Base-by-base conservation (phyloP, 1,139 yeast genomes). In the Taphrina deformans region DNA sequence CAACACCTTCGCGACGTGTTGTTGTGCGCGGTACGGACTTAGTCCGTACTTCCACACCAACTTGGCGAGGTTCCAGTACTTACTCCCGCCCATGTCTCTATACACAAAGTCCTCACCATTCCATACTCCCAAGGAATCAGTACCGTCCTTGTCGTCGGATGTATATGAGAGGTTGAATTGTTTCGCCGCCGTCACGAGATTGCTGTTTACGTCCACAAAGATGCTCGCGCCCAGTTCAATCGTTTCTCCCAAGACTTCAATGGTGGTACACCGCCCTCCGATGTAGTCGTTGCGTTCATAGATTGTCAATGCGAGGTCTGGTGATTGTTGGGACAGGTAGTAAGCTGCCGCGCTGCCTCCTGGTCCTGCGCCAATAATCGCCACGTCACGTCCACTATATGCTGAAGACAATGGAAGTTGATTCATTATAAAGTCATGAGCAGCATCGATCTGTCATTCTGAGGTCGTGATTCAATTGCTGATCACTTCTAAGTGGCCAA, bases 361-460 rank as follows among this genome's bases (percentile, higher is more conserved):
- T 1, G 83, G 78, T 1, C 83, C 83, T 0, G 82, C 81, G 2
- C 83, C 83, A 38, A 79, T 74, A 40, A 79, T 75, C 0, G 81
- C 82, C 6, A 79, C 46, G 14, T 10, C 41, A 2, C 6, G 41
- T 2, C 14, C 41, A n/a, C n/a, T 7, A n/a, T 12, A n/a, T n/a
- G 41, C 3, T 38, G 41, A 38, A 2, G 41, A 38, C 6, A 38
- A 14, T 38, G 41, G 41, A 38, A 38, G n/a, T n/a, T 38, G 41
- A 14, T 7, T 9, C 41, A 38, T 38, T n/a, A n/a, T n/a, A n/a
- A n/a, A n/a, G n/a, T n/a, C n/a, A n/a, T n/a, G n/a, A n/a, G n/a
- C n/a, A n/a, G n/a, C n/a, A n/a, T n/a, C n/a, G n/a, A n/a, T n/a
- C n/a, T n/a, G n/a, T n/a, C n/a, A n/a, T n/a, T n/a, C n/a, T n/a